Evolutionary conservation across 257 asterid genomes (phyloP).

Genomic region (Jaltomata sinuosa): DNA sequence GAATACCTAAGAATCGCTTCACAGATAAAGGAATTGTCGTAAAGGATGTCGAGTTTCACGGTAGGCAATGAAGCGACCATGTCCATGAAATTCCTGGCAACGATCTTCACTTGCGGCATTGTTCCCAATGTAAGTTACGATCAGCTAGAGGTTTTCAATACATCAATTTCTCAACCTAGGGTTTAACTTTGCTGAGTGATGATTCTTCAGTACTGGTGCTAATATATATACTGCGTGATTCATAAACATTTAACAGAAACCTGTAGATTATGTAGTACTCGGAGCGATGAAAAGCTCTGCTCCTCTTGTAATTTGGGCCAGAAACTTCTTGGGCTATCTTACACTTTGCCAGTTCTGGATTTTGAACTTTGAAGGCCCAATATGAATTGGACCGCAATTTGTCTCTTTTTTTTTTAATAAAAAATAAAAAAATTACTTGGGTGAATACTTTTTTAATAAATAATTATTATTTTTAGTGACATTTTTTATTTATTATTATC

Average conservation of each 20-base stretch:
- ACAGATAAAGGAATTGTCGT: constrained; percentile 80
- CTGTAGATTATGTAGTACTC: background rate
- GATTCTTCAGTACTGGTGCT: background rate
- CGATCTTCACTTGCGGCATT: constrained; percentile 94
- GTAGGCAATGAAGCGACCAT: constrained; percentile 98
- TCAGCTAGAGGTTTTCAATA: background rate
- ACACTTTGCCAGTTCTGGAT: too few relatives aligned
- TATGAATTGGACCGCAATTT: background rate
- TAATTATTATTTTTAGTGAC: too few relatives aligned
- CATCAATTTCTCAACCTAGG: background rate
- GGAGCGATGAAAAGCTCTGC: background rate
- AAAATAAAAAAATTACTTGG: too few relatives aligned
- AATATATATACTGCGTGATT: background rate
- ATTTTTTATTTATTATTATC: too few relatives aligned
- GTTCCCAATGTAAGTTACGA: too few relatives aligned
- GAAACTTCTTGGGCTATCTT: background rate
- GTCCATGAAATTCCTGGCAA: constrained; percentile 93
- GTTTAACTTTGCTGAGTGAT: background rate
- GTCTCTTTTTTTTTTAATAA: too few relatives aligned
- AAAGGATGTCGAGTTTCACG: constrained; percentile 81
- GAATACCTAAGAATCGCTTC: constrained; percentile 87
- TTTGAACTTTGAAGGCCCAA: background rate
- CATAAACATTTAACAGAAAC: background rate
- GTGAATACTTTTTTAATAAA: too few relatives aligned
- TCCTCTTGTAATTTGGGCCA: background rate